These are phyloP conservation scores for Tolypocladium capitatum DNA, from an alignment of 2,329 filamentous ascomycete species.

Conservation along the genomic window DNA sequence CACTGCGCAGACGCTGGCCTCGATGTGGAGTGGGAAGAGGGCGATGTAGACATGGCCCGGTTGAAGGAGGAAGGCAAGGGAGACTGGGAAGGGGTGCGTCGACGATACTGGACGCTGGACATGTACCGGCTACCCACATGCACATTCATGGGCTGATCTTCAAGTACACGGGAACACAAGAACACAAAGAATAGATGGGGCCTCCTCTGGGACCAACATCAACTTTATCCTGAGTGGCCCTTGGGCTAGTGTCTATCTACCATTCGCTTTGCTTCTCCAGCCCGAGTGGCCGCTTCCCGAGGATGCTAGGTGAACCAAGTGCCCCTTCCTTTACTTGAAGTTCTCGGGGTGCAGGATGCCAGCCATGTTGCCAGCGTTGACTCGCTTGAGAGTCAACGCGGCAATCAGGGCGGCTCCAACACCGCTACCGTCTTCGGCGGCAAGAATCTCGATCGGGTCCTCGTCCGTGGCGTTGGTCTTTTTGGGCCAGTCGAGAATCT, in stretches of 20 bases:
- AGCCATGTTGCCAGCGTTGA: constrained; percentile 47
- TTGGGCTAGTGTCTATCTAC: constrained; percentile 7
- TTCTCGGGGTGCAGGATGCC: constrained; percentile 54
- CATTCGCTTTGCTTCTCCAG: constrained; percentile 10
- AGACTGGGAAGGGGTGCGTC: constrained; percentile 79
- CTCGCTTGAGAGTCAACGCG: constrained; percentile 51
- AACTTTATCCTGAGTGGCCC: neutral
- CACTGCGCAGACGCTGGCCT: constrained; percentile 80
- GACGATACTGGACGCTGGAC: constrained; percentile 81
- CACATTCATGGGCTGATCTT: constrained; percentile 51
- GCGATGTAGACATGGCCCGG: constrained; percentile 54
- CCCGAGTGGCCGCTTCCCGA: neutral
- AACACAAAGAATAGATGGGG: neutral
- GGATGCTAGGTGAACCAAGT: neutral
- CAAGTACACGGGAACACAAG: neutral
- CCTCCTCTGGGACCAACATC: neutral
- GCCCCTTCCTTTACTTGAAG: constrained; percentile 24
- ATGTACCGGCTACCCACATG: constrained; percentile 64
- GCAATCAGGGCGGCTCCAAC: constrained; percentile 96
- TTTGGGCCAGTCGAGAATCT: constrained; percentile 87
- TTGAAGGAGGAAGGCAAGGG: constrained; percentile 54
- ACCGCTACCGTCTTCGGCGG: constrained; percentile 90
- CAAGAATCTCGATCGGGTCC: constrained; percentile 76
- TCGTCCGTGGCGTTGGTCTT: constrained; percentile 57
- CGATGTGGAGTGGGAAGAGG: constrained; percentile 74